These are phyloP conservation scores for Chaetomium tenue DNA, from an alignment of 495 filamentous ascomycete genomes.

Conservation along the genomic window DNA sequence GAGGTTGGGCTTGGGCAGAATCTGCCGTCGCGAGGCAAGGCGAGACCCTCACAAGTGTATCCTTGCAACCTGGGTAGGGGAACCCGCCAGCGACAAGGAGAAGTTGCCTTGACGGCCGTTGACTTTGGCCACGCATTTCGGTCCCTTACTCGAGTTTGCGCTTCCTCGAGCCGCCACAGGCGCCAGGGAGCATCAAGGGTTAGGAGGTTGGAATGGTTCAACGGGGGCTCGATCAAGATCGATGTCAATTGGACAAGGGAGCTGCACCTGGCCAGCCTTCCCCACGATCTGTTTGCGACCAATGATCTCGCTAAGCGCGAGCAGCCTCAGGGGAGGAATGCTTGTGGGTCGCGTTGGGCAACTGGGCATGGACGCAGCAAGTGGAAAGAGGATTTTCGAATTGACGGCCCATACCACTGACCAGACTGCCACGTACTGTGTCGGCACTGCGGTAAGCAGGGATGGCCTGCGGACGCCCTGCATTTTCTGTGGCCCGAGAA, in stretches of 20 bases:
- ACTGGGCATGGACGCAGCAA: conserved; percentile 27
- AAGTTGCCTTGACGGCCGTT: neutral
- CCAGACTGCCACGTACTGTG: conserved; percentile 28
- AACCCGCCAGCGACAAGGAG: neutral
- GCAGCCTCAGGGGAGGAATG: conserved; percentile 18
- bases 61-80: neutral
- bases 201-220: neutral
- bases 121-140: neutral
- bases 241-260: conserved; percentile 10
- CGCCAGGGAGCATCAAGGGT: neutral
- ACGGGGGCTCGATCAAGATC: neutral
- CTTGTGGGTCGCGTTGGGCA: conserved; percentile 31
- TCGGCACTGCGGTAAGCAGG: conserved; percentile 4
- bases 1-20: neutral
- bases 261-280: conserved; percentile 5
- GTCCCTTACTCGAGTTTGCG: neutral
- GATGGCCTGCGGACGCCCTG: conserved; percentile 16
- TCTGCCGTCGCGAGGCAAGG: neutral
- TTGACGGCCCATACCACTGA: conserved; percentile 11
- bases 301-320: conserved; percentile 1
- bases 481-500: conserved; percentile 23
- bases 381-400: neutral
- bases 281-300: conserved; percentile 17
- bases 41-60: neutral
- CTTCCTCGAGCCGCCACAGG: neutral